These are phyloP conservation scores for Iberis pinnata DNA, from an alignment of 345 rosid species.

Conservation along the genomic window DNA sequence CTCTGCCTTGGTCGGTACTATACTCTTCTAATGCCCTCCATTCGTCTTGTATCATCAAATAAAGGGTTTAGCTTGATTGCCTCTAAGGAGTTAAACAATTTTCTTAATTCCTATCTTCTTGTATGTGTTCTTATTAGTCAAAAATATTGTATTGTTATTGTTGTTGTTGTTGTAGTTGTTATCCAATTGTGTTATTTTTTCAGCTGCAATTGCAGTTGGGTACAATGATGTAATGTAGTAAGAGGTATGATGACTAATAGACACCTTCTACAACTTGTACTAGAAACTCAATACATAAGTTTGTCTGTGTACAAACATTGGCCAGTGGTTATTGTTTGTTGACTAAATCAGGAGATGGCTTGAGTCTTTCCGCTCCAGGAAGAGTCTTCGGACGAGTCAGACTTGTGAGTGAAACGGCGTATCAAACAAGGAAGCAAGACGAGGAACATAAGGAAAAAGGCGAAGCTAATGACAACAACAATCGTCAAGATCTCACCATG, in stretches of 20 bases:
- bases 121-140: constrained; percentile 7
- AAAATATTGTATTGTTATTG: background rate
- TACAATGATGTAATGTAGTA: constrained; percentile 27
- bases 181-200: constrained; percentile 1
- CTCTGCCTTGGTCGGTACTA: constrained; percentile 50
- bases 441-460: constrained; percentile 34
- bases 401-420: constrained; percentile 23
- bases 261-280: background rate
- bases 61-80: background rate
- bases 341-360: constrained; percentile 14
- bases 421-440: constrained; percentile 38
- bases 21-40: constrained; percentile 31
- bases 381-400: constrained; percentile 20
- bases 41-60: constrained; percentile 4
- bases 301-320: no score
- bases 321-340: constrained; percentile 11
- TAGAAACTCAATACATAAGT: constrained; percentile 8
- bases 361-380: constrained; percentile 16
- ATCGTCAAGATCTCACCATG: constrained; percentile 43
- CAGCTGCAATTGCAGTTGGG: constrained; percentile 14
- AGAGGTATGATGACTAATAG: constrained; percentile 7
- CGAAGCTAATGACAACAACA: constrained; percentile 30
- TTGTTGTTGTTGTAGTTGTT: constrained; percentile 1
- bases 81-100: background rate
- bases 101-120: background rate